Conservation (phyloP, 192 early-diverging fungal genomes). For the Linnemannia exigua region DNA sequence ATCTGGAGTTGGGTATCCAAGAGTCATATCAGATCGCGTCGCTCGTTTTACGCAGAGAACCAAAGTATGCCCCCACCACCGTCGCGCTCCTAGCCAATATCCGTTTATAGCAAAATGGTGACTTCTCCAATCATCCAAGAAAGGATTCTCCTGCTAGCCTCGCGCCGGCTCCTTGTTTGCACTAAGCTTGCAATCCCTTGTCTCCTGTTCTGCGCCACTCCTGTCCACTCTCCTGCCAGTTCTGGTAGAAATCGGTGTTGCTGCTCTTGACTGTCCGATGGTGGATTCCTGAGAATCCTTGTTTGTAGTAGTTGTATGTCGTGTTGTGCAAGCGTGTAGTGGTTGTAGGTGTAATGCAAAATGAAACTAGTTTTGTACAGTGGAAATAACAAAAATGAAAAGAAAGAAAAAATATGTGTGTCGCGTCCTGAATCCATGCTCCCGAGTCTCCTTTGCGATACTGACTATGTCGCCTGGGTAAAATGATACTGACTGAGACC, state of each 20-base stretch:
- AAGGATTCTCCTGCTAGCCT: background rate
- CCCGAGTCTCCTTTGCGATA: background rate
- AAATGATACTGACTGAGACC: constrained; percentile 67
- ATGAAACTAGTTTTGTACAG: constrained; percentile 4
- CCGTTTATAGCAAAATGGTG: background rate
- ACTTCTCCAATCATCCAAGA: background rate
- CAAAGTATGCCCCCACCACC: background rate
- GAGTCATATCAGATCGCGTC: background rate
- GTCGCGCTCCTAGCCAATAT: background rate
- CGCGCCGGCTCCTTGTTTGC: constrained; percentile 1
- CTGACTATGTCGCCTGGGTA: constrained; percentile 41
- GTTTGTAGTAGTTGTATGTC: background rate
- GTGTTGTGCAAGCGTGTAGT: constrained; percentile 7
- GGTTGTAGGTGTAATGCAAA: constrained; percentile 2
- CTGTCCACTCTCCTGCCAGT: background rate
- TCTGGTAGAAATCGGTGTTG: background rate
- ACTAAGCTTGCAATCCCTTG: background rate
- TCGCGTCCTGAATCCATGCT: constrained; percentile 29
- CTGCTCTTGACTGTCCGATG: background rate
- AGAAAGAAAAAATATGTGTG: constrained; percentile 5
- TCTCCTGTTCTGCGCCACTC: background rate
- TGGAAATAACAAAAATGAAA: constrained; percentile 6
- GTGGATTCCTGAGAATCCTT: background rate
- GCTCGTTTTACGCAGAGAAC: background rate
- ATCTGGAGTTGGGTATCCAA: background rate